Conservation (phyloP, 495 filamentous ascomycete species). For the Aspergillus ellipticus region DNA sequence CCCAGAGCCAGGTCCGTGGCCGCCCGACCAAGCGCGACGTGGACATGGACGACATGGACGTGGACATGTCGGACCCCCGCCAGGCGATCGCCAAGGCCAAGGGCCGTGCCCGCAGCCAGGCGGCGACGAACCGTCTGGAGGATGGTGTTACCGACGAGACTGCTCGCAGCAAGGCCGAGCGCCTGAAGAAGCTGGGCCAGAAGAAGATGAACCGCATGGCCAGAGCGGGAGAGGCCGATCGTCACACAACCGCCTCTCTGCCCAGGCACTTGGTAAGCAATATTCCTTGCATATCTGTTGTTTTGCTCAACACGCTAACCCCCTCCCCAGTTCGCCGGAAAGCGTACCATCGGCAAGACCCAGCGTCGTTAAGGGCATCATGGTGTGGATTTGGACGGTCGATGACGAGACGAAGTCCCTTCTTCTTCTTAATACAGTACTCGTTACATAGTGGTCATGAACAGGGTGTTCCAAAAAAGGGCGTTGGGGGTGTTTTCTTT, state of each 20-base stretch:
- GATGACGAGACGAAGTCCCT: conserved; percentile 29
- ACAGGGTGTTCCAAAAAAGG: conserved; percentile 20
- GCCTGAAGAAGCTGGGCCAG: conserved; percentile 81
- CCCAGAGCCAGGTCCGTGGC: conserved; percentile 60
- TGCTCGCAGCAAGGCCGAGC: conserved; percentile 74
- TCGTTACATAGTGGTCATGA: conserved; percentile 18
- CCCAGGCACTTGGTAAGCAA: conserved; percentile 86
- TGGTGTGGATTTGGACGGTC: conserved; percentile 3
- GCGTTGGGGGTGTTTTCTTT: conserved; percentile 20
- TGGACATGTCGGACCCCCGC: conserved; percentile 59
- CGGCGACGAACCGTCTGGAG: conserved; percentile 70
- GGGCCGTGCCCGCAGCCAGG: conserved; percentile 73
- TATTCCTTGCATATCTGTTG: conserved; percentile 1
- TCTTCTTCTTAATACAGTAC: conserved; percentile 25
- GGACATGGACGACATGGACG: conserved; percentile 74
- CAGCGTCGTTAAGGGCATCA: conserved; percentile 45
- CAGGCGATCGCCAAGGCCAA: conserved; percentile 67
- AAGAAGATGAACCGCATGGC: conserved; percentile 99
- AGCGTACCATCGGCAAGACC: conserved; percentile 58
- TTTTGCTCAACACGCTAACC: conserved; percentile 7
- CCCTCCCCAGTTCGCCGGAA: conserved; percentile 48
- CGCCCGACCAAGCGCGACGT: conserved; percentile 51
- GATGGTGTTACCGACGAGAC: conserved; percentile 59
- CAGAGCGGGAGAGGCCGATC: conserved; percentile 91
- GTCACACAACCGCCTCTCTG: conserved; percentile 76